phyloP scores from a whole-genome alignment of 495 filamentous ascomycete species.

The Polyplosphaeria fusca region DNA sequence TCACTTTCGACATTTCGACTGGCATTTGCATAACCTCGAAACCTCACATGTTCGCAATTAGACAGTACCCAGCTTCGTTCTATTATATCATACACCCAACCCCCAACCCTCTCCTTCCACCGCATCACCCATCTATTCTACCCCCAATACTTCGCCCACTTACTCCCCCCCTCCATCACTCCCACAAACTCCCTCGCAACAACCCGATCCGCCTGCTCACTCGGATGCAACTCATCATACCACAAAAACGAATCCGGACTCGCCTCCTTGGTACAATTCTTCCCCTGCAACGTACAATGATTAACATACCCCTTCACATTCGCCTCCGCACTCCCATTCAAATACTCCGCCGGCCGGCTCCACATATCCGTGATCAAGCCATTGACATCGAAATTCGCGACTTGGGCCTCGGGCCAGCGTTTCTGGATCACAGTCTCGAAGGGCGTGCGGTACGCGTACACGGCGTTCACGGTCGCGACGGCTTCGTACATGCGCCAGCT shows the following conservation, averaged over 20 bases:
- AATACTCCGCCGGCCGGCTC: slow-evolving; percentile 54
- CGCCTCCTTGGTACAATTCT: slow-evolving; percentile 31
- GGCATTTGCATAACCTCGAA: background rate
- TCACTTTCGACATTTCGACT: too few species aligned
- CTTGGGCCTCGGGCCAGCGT: slow-evolving; percentile 54
- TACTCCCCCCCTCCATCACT: slow-evolving; percentile 55
- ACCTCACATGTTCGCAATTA: too few species aligned
- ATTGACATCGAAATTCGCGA: slow-evolving; percentile 65
- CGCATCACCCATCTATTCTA: too few species aligned
- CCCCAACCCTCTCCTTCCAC: background rate
- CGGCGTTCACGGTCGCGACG: slow-evolving; percentile 57
- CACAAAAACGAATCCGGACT: slow-evolving; percentile 48
- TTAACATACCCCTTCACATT: slow-evolving; percentile 59
- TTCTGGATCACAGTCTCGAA: slow-evolving; percentile 51
- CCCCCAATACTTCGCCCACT: slow-evolving; percentile 56
- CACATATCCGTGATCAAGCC: slow-evolving; percentile 63
- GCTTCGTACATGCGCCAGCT: slow-evolving; percentile 60
- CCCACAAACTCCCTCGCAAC: slow-evolving; percentile 61
- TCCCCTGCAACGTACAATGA: slow-evolving; percentile 49
- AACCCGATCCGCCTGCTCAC: slow-evolving; percentile 51
- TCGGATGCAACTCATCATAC: slow-evolving; percentile 67
- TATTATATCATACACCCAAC: background rate
- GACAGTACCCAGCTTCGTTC: background rate
- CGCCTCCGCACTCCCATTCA: slow-evolving; percentile 56
- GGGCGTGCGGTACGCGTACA: slow-evolving; percentile 60